Evolutionary conservation across 1,139 yeast genomes (phyloP).

Genomic region (Candida tetrigidarum): DNA sequence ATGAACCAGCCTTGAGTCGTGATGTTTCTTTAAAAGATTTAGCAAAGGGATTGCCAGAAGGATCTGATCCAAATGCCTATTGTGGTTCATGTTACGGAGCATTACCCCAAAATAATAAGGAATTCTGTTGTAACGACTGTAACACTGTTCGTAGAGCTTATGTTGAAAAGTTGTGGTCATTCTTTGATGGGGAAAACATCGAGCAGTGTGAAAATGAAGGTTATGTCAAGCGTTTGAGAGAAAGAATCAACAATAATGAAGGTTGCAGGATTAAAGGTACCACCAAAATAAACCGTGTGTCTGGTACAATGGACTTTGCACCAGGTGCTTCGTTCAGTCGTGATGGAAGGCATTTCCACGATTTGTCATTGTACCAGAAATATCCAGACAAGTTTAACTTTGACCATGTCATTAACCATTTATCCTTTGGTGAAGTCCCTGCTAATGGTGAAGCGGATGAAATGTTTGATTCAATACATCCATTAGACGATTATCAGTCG

Average conservation of each 20-base stretch:
- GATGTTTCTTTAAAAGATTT: constrained; percentile 33
- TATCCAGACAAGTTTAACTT: constrained; percentile 61
- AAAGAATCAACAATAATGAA: constrained; percentile 59
- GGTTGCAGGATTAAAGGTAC: constrained; percentile 89
- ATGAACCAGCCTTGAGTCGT: constrained; percentile 31
- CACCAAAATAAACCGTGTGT: constrained; percentile 79
- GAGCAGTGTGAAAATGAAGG: constrained; percentile 93
- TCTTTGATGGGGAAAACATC: constrained; percentile 82
- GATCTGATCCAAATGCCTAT: constrained; percentile 38
- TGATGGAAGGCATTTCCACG: constrained; percentile 76
- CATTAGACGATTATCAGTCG: constrained; percentile 64
- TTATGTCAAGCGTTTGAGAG: constrained; percentile 63
- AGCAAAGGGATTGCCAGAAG: constrained; percentile 43
- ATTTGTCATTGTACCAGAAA: constrained; percentile 69
- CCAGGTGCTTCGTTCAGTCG: constrained; percentile 77
- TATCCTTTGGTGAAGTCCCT: constrained; percentile 67
- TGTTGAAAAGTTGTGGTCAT: constrained; percentile 80
- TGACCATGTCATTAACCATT: constrained; percentile 75
- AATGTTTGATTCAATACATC: constrained; percentile 54
- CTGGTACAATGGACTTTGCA: constrained; percentile 93
- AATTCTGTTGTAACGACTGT: constrained; percentile 85
- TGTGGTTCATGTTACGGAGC: constrained; percentile 97
- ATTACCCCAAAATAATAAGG: constrained; percentile 62
- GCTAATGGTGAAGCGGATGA: constrained; percentile 37
- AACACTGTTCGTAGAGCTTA: constrained; percentile 81